Conservation (phyloP, 2,329 filamentous ascomycete genomes). For the Rutstroemia sp. region DNA sequence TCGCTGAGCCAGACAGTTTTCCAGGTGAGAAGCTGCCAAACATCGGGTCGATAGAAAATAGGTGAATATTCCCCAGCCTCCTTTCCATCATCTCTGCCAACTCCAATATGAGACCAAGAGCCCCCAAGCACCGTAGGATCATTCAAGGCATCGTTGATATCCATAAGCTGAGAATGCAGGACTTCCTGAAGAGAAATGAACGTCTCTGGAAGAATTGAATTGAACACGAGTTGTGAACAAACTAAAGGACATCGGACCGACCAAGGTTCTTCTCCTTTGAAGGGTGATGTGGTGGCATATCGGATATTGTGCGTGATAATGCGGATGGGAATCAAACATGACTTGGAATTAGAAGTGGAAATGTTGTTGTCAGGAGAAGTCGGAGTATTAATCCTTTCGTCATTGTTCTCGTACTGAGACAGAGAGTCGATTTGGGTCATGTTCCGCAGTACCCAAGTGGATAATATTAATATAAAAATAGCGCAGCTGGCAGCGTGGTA, state of each 20-base stretch:
- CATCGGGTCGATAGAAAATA: conserved; percentile 60
- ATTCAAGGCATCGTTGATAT: conserved; percentile 50
- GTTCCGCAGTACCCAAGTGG: background rate
- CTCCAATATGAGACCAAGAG: conserved; percentile 56
- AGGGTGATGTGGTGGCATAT: conserved; percentile 48
- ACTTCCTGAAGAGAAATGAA: conserved; percentile 67
- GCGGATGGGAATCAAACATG: conserved; percentile 34
- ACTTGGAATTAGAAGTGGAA: background rate
- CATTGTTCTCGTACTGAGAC: background rate
- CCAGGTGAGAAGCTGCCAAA: conserved; percentile 52
- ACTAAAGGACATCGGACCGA: conserved; percentile 46
- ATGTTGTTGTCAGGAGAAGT: background rate
- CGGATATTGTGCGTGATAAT: conserved; percentile 63
- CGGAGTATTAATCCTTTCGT: background rate
- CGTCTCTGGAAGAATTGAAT: conserved; percentile 42
- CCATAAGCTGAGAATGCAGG: conserved; percentile 51
- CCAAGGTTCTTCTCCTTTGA: conserved; percentile 55
- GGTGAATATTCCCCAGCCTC: conserved; percentile 70
- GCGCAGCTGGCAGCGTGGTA: too few relatives aligned
- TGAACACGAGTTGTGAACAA: conserved; percentile 47
- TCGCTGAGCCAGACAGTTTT: conserved; percentile 69
- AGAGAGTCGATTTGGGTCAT: conserved; percentile 3
- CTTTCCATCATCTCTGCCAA: conserved; percentile 58
- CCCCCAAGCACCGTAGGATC: conserved; percentile 13
- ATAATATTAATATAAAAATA: too few relatives aligned